Percentiles rank a stretch among this genome's conserved stretches.
phyloP scores from a whole-genome alignment of 2,329 filamentous ascomycete genomes.

The Arachnopeziza araneosa region DNA sequence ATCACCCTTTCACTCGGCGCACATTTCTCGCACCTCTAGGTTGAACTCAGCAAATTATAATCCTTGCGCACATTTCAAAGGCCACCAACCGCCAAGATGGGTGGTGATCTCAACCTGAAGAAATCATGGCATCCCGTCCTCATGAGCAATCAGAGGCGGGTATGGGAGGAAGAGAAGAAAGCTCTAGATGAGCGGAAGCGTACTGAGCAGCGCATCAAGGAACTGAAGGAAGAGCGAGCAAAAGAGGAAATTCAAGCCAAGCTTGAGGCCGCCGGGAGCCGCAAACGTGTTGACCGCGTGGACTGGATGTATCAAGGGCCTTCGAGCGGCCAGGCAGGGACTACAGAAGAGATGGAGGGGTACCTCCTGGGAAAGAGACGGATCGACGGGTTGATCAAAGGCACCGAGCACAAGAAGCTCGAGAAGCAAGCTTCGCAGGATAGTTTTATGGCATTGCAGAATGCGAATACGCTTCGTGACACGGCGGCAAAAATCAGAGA shows the following conservation, averaged over 20 bases:
- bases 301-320: slow-evolving; percentile 99
- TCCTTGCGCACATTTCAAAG: not conserved
- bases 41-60: not conserved
- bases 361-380: slow-evolving; percentile 89
- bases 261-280: slow-evolving; percentile 82
- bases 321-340: slow-evolving; percentile 67
- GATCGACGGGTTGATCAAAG: slow-evolving; percentile 82
- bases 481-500: slow-evolving; percentile 81
- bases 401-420: slow-evolving; percentile 72
- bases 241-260: slow-evolving; percentile 88
- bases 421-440: slow-evolving; percentile 67
- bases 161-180: slow-evolving; percentile 88
- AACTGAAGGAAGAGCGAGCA: slow-evolving; percentile 87
- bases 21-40: no score
- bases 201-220: slow-evolving; percentile 84
- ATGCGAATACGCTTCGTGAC: slow-evolving; percentile 71
- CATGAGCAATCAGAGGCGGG: slow-evolving; percentile 82
- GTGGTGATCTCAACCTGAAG: slow-evolving; percentile 92
- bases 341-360: slow-evolving; percentile 83
- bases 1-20: no score
- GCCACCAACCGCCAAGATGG: slow-evolving; percentile 55
- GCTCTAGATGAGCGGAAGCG: slow-evolving; percentile 93
- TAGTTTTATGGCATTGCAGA: slow-evolving; percentile 54
- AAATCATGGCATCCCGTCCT: slow-evolving; percentile 92
- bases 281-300: slow-evolving; percentile 73